Conservation (phyloP, 495 filamentous ascomycete species). For the Ramalina intermedia region DNA sequence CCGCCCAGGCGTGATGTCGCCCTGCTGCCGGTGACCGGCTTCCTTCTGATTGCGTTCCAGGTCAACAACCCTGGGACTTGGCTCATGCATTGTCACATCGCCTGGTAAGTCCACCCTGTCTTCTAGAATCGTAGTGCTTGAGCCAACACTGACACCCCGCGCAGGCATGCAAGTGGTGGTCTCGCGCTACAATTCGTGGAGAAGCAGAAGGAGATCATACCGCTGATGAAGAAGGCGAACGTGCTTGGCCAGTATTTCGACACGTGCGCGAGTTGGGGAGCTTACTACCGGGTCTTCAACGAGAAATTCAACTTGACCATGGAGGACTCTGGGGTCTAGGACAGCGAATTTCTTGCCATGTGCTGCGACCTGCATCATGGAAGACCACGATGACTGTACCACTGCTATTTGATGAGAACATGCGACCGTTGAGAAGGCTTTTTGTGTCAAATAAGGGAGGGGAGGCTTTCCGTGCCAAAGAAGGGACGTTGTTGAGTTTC, state of each 20-base stretch:
- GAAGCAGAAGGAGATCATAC: background rate
- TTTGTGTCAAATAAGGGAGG: too few relatives aligned
- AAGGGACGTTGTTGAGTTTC: too few relatives aligned
- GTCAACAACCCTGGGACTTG: conserved; percentile 42
- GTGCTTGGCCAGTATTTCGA: background rate
- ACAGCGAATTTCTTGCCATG: too few relatives aligned
- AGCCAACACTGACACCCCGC: too few relatives aligned
- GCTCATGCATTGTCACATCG: conserved; percentile 42
- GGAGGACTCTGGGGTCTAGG: background rate
- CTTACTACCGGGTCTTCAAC: background rate
- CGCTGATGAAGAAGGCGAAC: background rate
- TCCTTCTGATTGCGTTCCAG: conserved; percentile 35
- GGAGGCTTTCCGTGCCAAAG: too few relatives aligned
- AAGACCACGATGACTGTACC: too few relatives aligned
- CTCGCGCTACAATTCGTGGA: background rate
- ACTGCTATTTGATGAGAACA: too few relatives aligned
- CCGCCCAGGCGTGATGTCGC: conserved; percentile 39
- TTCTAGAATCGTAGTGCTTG: too few relatives aligned
- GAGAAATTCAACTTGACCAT: background rate
- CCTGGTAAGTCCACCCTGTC: background rate
- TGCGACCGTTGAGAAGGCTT: too few relatives aligned
- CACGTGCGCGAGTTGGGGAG: background rate
- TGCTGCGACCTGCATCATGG: too few relatives aligned
- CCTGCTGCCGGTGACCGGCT: conserved; percentile 29
- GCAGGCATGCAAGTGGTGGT: background rate